Percentiles rank a stretch among this genome's conserved stretches.
phyloP scores from a whole-genome alignment of 202 grass and related monocot genomes.

The Digitaria exilis region DNA sequence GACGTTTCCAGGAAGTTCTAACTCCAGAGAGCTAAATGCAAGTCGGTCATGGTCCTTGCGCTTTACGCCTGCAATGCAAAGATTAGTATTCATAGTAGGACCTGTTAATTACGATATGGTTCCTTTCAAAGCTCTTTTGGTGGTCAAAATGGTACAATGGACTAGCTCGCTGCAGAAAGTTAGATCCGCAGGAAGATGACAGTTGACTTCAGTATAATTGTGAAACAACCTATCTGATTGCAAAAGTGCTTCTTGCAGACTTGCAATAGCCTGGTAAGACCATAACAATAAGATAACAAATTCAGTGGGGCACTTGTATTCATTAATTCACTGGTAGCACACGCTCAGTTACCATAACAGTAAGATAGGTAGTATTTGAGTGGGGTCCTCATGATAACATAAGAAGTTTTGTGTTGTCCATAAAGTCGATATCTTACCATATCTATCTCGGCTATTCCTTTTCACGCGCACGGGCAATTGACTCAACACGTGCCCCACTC shows the following conservation, averaged over 20 bases:
- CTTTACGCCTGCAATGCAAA: not conserved
- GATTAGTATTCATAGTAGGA: not conserved
- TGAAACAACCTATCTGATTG: constrained; percentile 6
- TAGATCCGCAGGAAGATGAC: not conserved
- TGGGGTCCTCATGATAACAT: not conserved
- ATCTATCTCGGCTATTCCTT: not conserved
- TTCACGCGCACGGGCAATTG: not conserved
- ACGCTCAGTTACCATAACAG: not conserved
- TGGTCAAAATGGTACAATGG: not conserved
- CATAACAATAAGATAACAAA: constrained; percentile 3
- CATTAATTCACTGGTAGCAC: not conserved
- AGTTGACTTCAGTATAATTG: constrained; percentile 21
- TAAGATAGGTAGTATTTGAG: not conserved
- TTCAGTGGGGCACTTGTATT: not conserved
- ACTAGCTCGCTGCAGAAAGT: not conserved
- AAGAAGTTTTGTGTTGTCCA: not conserved
- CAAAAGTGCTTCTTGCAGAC: not conserved
- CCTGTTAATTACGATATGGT: not conserved
- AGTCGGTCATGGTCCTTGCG: not conserved
- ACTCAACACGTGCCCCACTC: not conserved
- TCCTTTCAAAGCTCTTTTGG: constrained; percentile 3
- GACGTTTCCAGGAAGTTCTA: constrained; percentile 7
- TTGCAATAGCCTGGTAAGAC: not conserved
- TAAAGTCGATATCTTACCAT: constrained; percentile 1
- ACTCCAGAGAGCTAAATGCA: not conserved